phyloP scores from a whole-genome alignment of 1,284 basidiomycete genomes.

The Lentinus polychrous region DNA sequence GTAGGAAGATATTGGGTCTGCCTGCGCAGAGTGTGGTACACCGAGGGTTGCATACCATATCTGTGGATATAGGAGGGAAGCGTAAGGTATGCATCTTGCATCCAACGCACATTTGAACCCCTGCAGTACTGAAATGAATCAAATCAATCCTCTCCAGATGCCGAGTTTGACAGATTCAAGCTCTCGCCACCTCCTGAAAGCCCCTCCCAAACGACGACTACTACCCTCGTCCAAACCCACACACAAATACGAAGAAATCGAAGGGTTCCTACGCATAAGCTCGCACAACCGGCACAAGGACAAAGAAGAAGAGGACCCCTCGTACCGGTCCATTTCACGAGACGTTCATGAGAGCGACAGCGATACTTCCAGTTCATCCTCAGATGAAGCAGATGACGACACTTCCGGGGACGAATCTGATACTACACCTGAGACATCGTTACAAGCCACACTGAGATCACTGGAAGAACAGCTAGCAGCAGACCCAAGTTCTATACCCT shows the following conservation, averaged over 20 bases:
- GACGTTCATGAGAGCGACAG: constrained; percentile 31
- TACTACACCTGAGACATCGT: constrained; percentile 36
- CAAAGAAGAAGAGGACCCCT: constrained; percentile 28
- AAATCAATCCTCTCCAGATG: constrained; percentile 30
- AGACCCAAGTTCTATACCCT: constrained; percentile 44
- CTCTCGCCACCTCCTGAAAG: constrained; percentile 43
- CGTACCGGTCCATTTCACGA: constrained; percentile 45
- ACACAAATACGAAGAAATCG: constrained; percentile 49
- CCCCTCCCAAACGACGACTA: constrained; percentile 42
- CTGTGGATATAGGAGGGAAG: constrained; percentile 43
- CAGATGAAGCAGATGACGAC: constrained; percentile 20
- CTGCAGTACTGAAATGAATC: neutral
- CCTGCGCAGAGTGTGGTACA: constrained; percentile 35
- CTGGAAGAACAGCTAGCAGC: constrained; percentile 49
- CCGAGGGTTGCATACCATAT: constrained; percentile 49
- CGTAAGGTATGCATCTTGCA: constrained; percentile 37
- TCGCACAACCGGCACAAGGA: constrained; percentile 27
- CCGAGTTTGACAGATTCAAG: constrained; percentile 49
- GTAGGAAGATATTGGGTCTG: constrained; percentile 59
- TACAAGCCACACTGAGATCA: constrained; percentile 48
- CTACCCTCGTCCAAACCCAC: constrained; percentile 27
- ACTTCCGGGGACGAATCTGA: constrained; percentile 27
- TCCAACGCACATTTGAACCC: neutral
- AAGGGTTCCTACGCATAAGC: constrained; percentile 61
- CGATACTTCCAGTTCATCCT: constrained; percentile 36